Conservation (phyloP, 345 rosid genomes). For the Salix exigua region DNA sequence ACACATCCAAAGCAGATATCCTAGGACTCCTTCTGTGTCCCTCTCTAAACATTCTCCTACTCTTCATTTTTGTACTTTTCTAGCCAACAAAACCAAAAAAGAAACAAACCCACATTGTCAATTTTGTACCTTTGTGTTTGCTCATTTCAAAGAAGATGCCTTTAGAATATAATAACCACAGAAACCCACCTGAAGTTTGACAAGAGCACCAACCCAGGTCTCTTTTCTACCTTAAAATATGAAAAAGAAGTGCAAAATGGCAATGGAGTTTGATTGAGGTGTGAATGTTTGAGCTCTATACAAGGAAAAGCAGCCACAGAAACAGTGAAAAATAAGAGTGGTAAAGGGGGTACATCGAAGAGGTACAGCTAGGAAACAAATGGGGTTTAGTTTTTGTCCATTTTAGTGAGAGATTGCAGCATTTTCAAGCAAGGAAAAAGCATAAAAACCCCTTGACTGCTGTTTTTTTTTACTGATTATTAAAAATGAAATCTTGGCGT, state of each 20-base stretch:
- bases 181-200: conserved; percentile 11
- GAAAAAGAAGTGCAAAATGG: too few species aligned
- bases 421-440: conserved; percentile 10
- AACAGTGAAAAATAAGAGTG: neutral
- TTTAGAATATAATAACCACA: neutral
- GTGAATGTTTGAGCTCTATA: neutral
- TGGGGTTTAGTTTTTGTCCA: neutral
- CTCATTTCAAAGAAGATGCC: neutral
- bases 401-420: conserved; percentile 1
- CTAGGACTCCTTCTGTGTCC: conserved; percentile 49
- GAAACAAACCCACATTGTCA: conserved; percentile 16
- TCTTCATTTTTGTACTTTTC: conserved; percentile 31
- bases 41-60: conserved; percentile 36
- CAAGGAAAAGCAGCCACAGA: neutral
- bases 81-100: conserved; percentile 8
- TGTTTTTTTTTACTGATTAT: neutral
- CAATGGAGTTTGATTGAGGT: neutral
- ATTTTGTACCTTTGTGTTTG: neutral
- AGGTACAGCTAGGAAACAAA: neutral
- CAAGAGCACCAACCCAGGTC: conserved; percentile 8
- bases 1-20: conserved; percentile 38
- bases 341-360: neutral
- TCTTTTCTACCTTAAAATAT: neutral
- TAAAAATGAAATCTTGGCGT: neutral
- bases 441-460: conserved; percentile 1